Evolutionary conservation across 2,329 filamentous ascomycete genomes (phyloP).

Genomic region (Diaporthe citri): DNA sequence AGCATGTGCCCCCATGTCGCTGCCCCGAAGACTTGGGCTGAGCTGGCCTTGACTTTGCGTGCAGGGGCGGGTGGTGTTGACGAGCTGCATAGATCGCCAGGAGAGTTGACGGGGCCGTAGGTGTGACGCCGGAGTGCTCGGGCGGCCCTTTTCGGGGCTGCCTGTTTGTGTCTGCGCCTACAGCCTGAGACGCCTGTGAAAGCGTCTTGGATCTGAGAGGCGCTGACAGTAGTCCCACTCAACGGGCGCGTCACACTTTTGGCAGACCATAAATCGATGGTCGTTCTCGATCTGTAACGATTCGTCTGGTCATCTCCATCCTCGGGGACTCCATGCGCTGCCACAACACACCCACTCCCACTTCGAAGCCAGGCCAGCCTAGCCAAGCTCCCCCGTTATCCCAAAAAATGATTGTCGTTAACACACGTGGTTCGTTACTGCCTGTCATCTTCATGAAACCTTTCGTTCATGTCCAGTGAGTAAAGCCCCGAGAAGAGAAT

Average conservation of each 20-base stretch:
- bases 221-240: not conserved
- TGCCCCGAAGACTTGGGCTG: not conserved
- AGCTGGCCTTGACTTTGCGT: not conserved
- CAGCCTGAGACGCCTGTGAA: not conserved
- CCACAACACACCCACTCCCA: not conserved
- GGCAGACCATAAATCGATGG: not conserved
- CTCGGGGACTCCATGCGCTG: not conserved
- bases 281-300: not conserved
- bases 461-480: slow-evolving; percentile 42
- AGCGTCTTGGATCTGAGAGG: not conserved
- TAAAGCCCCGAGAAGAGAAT: slow-evolving; percentile 34
- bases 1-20: not conserved
- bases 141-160: not conserved
- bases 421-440: slow-evolving; percentile 45
- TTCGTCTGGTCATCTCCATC: not conserved
- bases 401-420: slow-evolving; percentile 40
- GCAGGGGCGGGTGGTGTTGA: not conserved
- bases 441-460: slow-evolving; percentile 41
- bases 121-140: not conserved
- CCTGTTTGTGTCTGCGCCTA: not conserved
- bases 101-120: slow-evolving; percentile 11
- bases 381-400: slow-evolving; percentile 10
- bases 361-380: slow-evolving; percentile 4
- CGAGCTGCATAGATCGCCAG: not conserved
- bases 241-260: not conserved